Evolutionary conservation across 306 rosid genomes (phyloP).

Genomic region (Acacia melanoxylon): DNA sequence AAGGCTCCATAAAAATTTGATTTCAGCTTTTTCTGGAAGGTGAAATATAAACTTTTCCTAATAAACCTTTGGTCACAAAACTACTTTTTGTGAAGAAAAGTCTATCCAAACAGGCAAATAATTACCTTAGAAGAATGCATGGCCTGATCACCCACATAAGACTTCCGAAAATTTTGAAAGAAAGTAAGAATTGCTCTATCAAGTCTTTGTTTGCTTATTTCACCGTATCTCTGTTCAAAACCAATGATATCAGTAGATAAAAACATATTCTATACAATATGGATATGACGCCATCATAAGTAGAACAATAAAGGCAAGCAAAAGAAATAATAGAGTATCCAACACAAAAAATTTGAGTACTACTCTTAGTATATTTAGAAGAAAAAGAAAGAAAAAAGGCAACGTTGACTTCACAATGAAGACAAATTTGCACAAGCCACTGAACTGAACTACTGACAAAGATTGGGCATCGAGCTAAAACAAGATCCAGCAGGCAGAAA

Average conservation of each 20-base stretch:
- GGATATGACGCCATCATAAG: background rate
- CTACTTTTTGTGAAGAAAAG: background rate
- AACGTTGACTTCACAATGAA: background rate
- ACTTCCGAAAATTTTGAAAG: slow-evolving; percentile 93
- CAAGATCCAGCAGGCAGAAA: background rate
- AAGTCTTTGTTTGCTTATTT: slow-evolving; percentile 92
- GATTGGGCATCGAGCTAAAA: background rate
- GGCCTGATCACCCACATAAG: slow-evolving; percentile 98
- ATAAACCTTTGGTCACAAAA: background rate
- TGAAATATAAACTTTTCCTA: background rate
- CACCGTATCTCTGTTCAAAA: slow-evolving; percentile 80
- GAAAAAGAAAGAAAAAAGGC: slow-evolving; percentile 2
- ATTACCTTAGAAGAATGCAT: slow-evolving; percentile 99
- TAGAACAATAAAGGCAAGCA: slow-evolving; percentile 3
- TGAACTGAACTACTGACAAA: background rate
- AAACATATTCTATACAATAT: slow-evolving; percentile 25
- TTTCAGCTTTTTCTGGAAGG: background rate
- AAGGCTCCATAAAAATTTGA: background rate
- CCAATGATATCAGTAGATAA: slow-evolving; percentile 30
- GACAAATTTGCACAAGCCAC: background rate
- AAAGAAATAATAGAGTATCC: background rate
- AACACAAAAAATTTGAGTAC: background rate
- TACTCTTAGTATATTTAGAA: slow-evolving; percentile 10
- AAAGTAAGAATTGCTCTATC: slow-evolving; percentile 97
- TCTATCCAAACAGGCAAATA: background rate